A percentile compares a stretch with the other conserved stretches of the same genome.
Conservation (phyloP, 805 yeast genomes). For the Ogataea naganishii region DNA sequence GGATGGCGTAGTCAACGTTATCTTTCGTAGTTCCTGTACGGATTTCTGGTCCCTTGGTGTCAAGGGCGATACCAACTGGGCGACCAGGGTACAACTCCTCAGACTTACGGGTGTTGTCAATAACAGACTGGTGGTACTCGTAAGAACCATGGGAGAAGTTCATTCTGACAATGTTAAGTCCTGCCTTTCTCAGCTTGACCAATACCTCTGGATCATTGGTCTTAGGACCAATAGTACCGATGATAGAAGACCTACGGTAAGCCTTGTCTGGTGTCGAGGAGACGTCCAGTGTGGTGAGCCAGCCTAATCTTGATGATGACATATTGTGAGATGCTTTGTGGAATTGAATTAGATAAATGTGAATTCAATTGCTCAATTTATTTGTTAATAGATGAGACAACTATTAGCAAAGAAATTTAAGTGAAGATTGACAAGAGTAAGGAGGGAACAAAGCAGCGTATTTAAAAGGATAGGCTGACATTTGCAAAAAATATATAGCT, state of each 20-base stretch:
- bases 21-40: constrained; percentile 93
- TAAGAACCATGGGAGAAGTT: constrained; percentile 98
- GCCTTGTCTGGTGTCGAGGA: constrained; percentile 66
- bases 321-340: too few species aligned
- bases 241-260: constrained; percentile 90
- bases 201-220: constrained; percentile 84
- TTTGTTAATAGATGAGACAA: too few species aligned
- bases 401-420: too few species aligned
- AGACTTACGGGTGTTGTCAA: constrained; percentile 94
- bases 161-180: constrained; percentile 96
- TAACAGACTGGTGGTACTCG: constrained; percentile 94
- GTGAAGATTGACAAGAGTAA: too few species aligned
- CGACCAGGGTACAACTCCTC: constrained; percentile 88
- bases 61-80: constrained; percentile 96
- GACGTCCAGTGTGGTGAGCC: constrained; percentile 77
- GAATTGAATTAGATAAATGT: too few species aligned
- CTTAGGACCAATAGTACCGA: constrained; percentile 98
- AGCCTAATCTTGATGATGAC: constrained; percentile 49
- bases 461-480: too few species aligned
- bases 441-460: too few species aligned
- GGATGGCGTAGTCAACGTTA: constrained; percentile 74
- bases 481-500: too few species aligned
- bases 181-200: constrained; percentile 89
- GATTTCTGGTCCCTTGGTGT: constrained; percentile 99
- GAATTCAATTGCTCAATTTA: too few species aligned